Conservation (phyloP, 192 early-diverging fungal species). For the Diversispora epigaea region DNA sequence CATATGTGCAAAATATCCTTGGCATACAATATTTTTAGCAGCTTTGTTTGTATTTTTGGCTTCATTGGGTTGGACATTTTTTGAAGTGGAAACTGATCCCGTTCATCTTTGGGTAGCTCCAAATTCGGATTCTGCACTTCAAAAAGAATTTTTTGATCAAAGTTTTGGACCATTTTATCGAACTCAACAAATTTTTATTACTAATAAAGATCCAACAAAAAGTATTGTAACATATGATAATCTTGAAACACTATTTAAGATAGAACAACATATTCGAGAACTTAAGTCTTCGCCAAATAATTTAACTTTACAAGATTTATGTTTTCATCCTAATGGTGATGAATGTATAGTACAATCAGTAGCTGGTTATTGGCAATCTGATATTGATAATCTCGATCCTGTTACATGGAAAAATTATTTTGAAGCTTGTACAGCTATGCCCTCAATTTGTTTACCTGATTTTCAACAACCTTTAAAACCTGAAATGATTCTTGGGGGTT, state of each 20-base stretch:
- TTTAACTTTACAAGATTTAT: constrained; percentile 53
- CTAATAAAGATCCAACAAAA: constrained; percentile 35
- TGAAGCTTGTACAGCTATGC: constrained; percentile 45
- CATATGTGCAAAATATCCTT: constrained; percentile 56
- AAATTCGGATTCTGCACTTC: constrained; percentile 48
- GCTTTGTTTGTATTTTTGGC: constrained; percentile 48
- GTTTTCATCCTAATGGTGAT: constrained; percentile 59
- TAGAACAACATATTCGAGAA: constrained; percentile 49
- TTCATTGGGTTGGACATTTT: constrained; percentile 57
- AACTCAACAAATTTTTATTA: constrained; percentile 62
- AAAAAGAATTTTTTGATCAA: constrained; percentile 61
- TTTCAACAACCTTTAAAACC: constrained; percentile 65
- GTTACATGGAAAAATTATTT: constrained; percentile 49
- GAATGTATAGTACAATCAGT: constrained; percentile 63
- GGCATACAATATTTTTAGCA: constrained; percentile 46
- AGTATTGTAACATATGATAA: constrained; percentile 46
- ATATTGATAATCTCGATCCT: constrained; percentile 46
- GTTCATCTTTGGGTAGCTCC: constrained; percentile 64
- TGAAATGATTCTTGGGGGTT: constrained; percentile 59
- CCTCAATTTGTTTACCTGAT: constrained; percentile 56
- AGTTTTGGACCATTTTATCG: constrained; percentile 67
- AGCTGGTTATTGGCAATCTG: constrained; percentile 63
- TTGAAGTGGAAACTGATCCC: constrained; percentile 56
- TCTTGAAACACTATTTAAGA: constrained; percentile 49
- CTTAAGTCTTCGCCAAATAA: constrained; percentile 41